Conservation (phyloP, 2,329 filamentous ascomycete species). For the Penicillium sp. region DNA sequence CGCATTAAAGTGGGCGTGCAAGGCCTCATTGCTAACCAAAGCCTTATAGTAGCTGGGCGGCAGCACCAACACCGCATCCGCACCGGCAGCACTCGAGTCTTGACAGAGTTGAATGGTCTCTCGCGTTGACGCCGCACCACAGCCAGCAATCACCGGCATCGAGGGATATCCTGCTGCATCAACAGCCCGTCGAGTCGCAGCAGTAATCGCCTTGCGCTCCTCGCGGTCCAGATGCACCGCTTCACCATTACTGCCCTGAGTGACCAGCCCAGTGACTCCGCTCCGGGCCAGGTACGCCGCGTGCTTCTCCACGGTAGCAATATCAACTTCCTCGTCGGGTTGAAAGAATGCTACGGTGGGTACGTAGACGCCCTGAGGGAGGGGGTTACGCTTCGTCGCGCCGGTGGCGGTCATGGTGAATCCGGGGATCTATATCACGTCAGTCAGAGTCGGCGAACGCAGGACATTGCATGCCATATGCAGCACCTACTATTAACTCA, state of each 20-base stretch:
- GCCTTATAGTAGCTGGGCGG: conserved; percentile 70
- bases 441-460: no score
- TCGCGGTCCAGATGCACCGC: conserved; percentile 68
- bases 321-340: conserved; percentile 60
- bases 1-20: conserved; percentile 59
- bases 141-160: conserved; percentile 70
- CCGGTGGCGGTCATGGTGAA: conserved; percentile 23
- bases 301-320: conserved; percentile 52
- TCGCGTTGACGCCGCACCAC: conserved; percentile 65
- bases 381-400: conserved; percentile 22
- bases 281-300: conserved; percentile 65
- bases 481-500: neutral
- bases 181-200: conserved; percentile 63
- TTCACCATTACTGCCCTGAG: conserved; percentile 77
- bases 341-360: conserved; percentile 71
- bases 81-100: conserved; percentile 63
- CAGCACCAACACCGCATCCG: conserved; percentile 68
- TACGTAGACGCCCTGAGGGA: conserved; percentile 57
- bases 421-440: neutral
- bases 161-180: conserved; percentile 59
- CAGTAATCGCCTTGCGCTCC: conserved; percentile 64
- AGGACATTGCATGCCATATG: no score
- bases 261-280: conserved; percentile 67
- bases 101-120: conserved; percentile 65
- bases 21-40: conserved; percentile 56